A percentile compares a stretch with the other conserved stretches of the same genome.
Evolutionary conservation across 495 filamentous ascomycete species (phyloP).

Genomic region (Peziza echinospora): DNA sequence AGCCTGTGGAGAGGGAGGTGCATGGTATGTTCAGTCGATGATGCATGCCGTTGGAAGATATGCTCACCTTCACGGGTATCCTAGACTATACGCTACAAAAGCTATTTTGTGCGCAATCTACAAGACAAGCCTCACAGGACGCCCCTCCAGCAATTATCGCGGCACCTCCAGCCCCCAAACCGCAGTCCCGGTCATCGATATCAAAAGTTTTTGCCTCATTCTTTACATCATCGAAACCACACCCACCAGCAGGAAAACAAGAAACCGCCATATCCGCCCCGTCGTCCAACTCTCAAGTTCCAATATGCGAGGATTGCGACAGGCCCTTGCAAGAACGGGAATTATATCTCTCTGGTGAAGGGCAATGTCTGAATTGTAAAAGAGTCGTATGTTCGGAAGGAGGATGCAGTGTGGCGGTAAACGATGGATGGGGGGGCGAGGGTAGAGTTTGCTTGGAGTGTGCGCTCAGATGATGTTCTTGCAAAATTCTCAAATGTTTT

Average conservation of each 20-base stretch:
- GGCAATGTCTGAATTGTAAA: not conserved
- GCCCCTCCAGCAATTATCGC: no score
- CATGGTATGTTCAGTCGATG: not conserved
- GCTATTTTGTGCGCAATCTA: not conserved
- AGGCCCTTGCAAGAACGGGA: not conserved
- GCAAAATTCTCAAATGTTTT: no score
- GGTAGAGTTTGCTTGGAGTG: not conserved
- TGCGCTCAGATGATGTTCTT: not conserved
- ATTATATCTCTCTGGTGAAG: not conserved
- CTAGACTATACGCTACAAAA: not conserved
- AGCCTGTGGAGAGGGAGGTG: not conserved
- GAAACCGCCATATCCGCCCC: not conserved
- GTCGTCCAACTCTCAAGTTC: not conserved
- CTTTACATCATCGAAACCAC: not conserved
- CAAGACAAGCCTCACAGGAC: no score
- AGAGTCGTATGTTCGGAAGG: not conserved
- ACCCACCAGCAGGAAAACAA: not conserved
- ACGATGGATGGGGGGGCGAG: not conserved
- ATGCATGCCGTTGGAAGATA: no score
- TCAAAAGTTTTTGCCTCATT: not conserved
- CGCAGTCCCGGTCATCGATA: not conserved
- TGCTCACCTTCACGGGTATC: no score
- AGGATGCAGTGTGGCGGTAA: not conserved
- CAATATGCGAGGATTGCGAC: not conserved
- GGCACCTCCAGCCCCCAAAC: no score